Conservation (phyloP, 2,329 filamentous ascomycete species). For the Colletotrichum limetticola region DNA sequence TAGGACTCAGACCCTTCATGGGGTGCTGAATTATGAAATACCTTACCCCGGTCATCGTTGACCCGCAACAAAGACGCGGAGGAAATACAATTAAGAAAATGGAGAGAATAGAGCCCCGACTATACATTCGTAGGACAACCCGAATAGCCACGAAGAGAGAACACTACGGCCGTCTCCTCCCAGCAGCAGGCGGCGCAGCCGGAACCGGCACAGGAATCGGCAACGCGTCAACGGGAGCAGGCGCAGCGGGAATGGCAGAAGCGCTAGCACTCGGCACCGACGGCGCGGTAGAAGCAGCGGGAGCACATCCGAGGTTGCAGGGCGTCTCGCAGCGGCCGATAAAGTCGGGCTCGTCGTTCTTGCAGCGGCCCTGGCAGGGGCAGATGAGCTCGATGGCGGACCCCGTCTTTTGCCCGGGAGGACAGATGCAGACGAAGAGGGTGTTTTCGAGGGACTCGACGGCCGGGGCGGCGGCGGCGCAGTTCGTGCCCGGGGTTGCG, state of each 20-base stretch:
- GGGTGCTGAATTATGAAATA: not conserved
- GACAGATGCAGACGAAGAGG: constrained; percentile 52
- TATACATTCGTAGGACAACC: too few species aligned
- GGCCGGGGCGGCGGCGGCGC: constrained; percentile 43
- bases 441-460: constrained; percentile 43
- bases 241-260: not conserved
- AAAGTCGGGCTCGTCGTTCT: constrained; percentile 51
- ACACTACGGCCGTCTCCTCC: not conserved
- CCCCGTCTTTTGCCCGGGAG: constrained; percentile 45
- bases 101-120: not conserved
- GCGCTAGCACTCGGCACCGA: not conserved
- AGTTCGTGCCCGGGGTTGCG: constrained; percentile 48
- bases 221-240: not conserved
- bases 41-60: not conserved
- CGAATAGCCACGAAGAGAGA: too few species aligned
- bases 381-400: constrained; percentile 50
- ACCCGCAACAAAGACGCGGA: constrained; percentile 1
- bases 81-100: not conserved
- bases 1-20: constrained; percentile 23
- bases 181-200: not conserved
- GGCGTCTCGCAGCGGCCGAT: constrained; percentile 52
- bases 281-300: not conserved
- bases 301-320: constrained; percentile 47
- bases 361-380: constrained; percentile 49
- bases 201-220: not conserved